These are phyloP conservation scores for Triadica sebifera DNA, from an alignment of 345 rosid genomes.

Conservation along the genomic window DNA sequence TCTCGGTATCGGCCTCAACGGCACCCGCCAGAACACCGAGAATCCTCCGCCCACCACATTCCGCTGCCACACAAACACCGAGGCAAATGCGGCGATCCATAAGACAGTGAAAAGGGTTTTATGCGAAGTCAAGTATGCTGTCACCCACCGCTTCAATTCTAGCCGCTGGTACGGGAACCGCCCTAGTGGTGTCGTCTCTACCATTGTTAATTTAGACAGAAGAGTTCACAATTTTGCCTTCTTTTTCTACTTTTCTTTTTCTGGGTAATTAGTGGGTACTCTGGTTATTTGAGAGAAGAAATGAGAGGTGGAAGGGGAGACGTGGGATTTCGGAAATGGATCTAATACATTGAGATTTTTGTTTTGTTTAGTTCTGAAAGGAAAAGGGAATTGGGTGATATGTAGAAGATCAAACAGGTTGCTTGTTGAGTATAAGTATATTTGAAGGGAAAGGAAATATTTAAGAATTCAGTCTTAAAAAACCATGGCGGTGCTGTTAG, in stretches of 20 bases:
- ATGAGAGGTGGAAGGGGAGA: not conserved
- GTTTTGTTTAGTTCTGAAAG: not conserved
- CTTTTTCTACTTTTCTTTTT: not conserved
- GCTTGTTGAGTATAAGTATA: constrained; percentile 20
- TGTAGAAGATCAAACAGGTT: constrained; percentile 31
- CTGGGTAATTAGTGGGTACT: not conserved
- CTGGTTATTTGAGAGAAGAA: not conserved
- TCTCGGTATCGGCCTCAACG: constrained; percentile 45
- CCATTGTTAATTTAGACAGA: constrained; percentile 32
- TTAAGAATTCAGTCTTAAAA: not conserved
- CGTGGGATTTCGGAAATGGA: constrained; percentile 2
- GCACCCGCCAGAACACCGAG: constrained; percentile 38
- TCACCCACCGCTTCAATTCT: constrained; percentile 55
- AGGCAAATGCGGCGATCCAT: constrained; percentile 79
- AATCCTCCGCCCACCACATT: constrained; percentile 43
- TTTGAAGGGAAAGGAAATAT: constrained; percentile 25
- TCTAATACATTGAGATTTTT: not conserved
- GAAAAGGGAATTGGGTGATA: constrained; percentile 23
- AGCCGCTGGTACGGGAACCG: constrained; percentile 50
- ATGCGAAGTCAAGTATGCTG: constrained; percentile 62
- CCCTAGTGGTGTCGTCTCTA: constrained; percentile 45
- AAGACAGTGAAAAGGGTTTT: constrained; percentile 68
- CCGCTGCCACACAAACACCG: constrained; percentile 81
- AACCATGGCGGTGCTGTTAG: too few species aligned
- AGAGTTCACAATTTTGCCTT: not conserved